Evolutionary conservation across 23 red algal genomes (phyloP).

Genomic region (Agarophyton chilense): DNA sequence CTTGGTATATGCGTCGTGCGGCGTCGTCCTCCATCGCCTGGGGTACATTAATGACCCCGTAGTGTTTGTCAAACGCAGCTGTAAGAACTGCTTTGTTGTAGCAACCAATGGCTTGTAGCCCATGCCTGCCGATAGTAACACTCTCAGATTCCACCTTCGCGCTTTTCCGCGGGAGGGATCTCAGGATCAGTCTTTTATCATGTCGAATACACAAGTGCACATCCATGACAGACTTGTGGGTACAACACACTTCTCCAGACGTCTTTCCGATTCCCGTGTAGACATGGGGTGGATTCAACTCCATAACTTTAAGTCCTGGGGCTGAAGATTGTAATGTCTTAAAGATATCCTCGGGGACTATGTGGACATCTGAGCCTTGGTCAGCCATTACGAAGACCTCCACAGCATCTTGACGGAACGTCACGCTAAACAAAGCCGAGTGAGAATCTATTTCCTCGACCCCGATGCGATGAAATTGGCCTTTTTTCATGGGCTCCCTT

Average conservation of each 20-base stretch:
- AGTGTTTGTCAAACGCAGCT: conserved; percentile 26
- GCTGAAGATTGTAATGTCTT: not conserved
- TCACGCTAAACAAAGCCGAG: not conserved
- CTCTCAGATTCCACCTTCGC: not conserved
- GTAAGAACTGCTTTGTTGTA: conserved; percentile 14
- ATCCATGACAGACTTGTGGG: not conserved
- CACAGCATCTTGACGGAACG: conserved; percentile 3
- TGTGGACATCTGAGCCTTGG: conserved; percentile 4
- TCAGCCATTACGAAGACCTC: not conserved
- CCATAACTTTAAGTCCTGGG: not conserved
- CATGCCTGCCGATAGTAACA: not conserved
- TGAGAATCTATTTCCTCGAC: not conserved
- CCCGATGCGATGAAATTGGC: not conserved
- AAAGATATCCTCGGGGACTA: not conserved
- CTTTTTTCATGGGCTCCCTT: not conserved
- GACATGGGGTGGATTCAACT: not conserved
- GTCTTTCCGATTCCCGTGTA: not conserved
- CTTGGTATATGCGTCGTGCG: no score
- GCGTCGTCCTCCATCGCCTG: not conserved
- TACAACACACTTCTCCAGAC: no score
- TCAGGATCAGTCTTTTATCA: conserved; percentile 2
- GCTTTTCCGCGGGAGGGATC: not conserved
- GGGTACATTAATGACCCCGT: conserved; percentile 19
- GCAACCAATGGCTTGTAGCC: conserved; percentile 13
- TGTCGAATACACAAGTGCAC: conserved; percentile 28